These are phyloP conservation scores for Verticillium tricorpus DNA, from an alignment of 2,329 filamentous ascomycete genomes.

Conservation along the genomic window DNA sequence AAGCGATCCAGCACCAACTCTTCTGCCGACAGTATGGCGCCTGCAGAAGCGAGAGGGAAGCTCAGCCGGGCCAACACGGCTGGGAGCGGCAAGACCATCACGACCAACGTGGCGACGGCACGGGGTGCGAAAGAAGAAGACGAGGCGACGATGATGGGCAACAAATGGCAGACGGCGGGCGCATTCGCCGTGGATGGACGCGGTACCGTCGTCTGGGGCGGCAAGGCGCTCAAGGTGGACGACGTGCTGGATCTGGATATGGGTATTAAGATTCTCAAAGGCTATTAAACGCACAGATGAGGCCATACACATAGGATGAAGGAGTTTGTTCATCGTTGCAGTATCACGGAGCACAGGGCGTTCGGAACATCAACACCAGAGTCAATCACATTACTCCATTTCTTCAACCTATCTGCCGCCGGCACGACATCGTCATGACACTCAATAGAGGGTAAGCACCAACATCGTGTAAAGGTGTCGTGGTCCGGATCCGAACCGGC, in stretches of 20 bases:
- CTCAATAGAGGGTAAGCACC: too few species aligned
- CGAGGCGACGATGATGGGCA: conserved; percentile 42
- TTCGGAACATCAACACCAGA: conserved; percentile 3
- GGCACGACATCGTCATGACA: too few species aligned
- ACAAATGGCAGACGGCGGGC: conserved; percentile 53
- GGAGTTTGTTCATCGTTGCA: background rate
- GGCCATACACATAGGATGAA: background rate
- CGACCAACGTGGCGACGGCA: conserved; percentile 4
- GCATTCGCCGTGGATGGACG: conserved; percentile 46
- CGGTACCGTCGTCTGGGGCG: conserved; percentile 45
- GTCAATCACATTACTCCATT: background rate
- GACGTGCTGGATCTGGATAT: conserved; percentile 52
- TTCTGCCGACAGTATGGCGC: background rate
- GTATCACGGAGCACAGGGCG: background rate
- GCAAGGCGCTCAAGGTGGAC: conserved; percentile 41
- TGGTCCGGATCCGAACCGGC: too few species aligned
- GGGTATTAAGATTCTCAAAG: conserved; percentile 20
- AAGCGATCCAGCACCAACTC: conserved; percentile 15
- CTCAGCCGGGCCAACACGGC: conserved; percentile 19
- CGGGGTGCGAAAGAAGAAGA: conserved; percentile 12
- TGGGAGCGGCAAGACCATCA: conserved; percentile 4
- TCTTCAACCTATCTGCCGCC: too few species aligned
- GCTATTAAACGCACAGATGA: background rate
- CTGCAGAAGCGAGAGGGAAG: conserved; percentile 29
- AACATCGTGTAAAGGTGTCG: too few species aligned